A percentile compares a stretch with the other conserved stretches of the same genome.
These are phyloP conservation scores for Coemansia aciculifera DNA, from an alignment of 192 early-diverging fungal species.

Conservation along the genomic window DNA sequence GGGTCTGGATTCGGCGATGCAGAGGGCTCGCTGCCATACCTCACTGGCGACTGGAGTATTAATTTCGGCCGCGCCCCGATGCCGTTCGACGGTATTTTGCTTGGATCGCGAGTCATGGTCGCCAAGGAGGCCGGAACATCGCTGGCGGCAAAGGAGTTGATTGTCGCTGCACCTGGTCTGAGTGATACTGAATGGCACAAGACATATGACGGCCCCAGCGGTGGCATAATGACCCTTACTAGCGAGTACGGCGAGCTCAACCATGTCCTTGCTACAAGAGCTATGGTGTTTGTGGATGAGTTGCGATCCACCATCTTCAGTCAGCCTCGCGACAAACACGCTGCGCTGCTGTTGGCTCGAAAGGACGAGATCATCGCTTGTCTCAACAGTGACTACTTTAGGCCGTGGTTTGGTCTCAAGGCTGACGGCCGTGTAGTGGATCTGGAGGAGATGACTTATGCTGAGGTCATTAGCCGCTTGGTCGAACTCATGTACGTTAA, in stretches of 20 bases:
- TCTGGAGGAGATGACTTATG: constrained; percentile 92
- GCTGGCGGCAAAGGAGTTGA: constrained; percentile 79
- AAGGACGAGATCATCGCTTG: constrained; percentile 85
- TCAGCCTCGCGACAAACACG: constrained; percentile 81
- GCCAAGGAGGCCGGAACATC: constrained; percentile 85
- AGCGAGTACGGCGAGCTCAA: constrained; percentile 94
- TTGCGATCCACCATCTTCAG: constrained; percentile 78
- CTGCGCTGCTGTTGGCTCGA: constrained; percentile 64
- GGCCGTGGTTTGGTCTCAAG: constrained; percentile 93
- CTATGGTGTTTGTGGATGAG: constrained; percentile 75
- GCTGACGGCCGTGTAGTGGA: constrained; percentile 70
- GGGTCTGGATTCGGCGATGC: constrained; percentile 91
- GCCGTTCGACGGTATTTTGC: constrained; percentile 93
- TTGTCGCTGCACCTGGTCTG: constrained; percentile 81
- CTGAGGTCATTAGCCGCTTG: constrained; percentile 77
- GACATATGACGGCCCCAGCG: constrained; percentile 52
- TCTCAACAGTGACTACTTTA: constrained; percentile 88
- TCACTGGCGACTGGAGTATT: constrained; percentile 89
- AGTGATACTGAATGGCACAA: constrained; percentile 81
- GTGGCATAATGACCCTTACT: constrained; percentile 82
- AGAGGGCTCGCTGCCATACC: constrained; percentile 82
- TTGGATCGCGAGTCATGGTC: constrained; percentile 94
- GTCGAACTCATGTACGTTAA: constrained; percentile 77
- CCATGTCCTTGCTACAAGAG: constrained; percentile 88
- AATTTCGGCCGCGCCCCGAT: constrained; percentile 81